Conservation (phyloP, 768 basidiomycete species). For the Naganishia kalamii region DNA sequence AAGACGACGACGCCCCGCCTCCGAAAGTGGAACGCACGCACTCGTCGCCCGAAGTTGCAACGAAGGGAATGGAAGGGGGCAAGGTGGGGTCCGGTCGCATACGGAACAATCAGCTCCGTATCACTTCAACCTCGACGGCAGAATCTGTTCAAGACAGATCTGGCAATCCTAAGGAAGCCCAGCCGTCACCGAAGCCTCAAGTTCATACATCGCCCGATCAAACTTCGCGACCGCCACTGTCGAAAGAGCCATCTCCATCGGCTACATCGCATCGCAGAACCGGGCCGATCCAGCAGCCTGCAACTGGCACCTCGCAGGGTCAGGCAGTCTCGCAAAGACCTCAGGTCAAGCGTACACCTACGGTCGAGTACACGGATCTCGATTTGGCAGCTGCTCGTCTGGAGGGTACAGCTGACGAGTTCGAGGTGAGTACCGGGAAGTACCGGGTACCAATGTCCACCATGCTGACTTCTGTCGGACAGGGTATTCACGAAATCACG, state of each 20-base stretch:
- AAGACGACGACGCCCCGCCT: not conserved
- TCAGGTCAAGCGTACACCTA: not conserved
- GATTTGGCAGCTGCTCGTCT: constrained; percentile 59
- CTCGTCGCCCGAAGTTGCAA: constrained; percentile 2
- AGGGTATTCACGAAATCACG: constrained; percentile 60
- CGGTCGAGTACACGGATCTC: constrained; percentile 55
- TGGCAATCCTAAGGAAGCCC: not conserved
- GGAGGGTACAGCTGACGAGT: constrained; percentile 55
- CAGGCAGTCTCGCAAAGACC: not conserved
- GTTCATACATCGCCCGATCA: not conserved
- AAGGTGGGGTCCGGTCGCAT: not conserved
- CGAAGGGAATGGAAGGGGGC: not conserved
- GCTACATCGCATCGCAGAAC: not conserved
- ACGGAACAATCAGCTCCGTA: not conserved
- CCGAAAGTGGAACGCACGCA: constrained; percentile 8
- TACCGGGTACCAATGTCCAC: not conserved
- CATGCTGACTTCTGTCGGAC: constrained; percentile 9
- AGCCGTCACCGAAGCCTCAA: not conserved
- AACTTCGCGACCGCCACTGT: not conserved
- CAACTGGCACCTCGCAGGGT: not conserved
- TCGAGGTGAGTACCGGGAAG: constrained; percentile 55
- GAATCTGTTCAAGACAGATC: not conserved
- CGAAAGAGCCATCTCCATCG: not conserved
- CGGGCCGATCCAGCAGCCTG: not conserved
- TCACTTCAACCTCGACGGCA: not conserved